phyloP scores from a whole-genome alignment of 768 basidiomycete genomes.

The Dacryopinax primogenitus region DNA sequence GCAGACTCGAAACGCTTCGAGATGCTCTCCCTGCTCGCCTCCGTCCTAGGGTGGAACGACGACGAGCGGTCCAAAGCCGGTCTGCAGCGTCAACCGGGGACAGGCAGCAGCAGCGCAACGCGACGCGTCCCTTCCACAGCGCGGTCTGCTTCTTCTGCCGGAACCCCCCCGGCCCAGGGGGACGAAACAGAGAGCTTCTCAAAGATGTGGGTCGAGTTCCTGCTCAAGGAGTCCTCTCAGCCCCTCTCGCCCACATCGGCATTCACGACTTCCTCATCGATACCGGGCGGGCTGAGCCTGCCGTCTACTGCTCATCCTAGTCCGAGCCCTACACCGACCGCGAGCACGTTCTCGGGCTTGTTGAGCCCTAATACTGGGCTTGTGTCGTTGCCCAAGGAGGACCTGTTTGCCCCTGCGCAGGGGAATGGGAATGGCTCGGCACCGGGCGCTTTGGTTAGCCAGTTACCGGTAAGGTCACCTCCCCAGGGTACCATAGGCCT shows the following conservation, averaged over 20 bases:
- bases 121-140: slow-evolving; percentile 23
- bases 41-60: slow-evolving; percentile 88
- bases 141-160: slow-evolving; percentile 24
- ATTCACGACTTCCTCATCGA: background rate
- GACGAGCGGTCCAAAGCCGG: slow-evolving; percentile 85
- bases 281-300: background rate
- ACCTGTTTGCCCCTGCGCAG: no score
- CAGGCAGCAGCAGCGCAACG: slow-evolving; percentile 21
- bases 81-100: slow-evolving; percentile 39
- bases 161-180: background rate
- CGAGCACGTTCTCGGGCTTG: background rate
- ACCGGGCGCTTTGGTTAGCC: no score
- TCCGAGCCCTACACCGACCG: background rate
- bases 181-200: slow-evolving; percentile 56
- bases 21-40: slow-evolving; percentile 78
- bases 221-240: slow-evolving; percentile 75
- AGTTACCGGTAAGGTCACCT: no score
- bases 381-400: no score
- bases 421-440: no score
- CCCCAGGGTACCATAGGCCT: background rate
- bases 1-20: slow-evolving; percentile 93
- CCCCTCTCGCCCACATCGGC: slow-evolving; percentile 28
- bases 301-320: background rate
- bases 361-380: background rate
- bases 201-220: slow-evolving; percentile 93